These are phyloP conservation scores for Trypanosoma boissoni DNA, from an alignment of 208 protist genomes.

Conservation along the genomic window DNA sequence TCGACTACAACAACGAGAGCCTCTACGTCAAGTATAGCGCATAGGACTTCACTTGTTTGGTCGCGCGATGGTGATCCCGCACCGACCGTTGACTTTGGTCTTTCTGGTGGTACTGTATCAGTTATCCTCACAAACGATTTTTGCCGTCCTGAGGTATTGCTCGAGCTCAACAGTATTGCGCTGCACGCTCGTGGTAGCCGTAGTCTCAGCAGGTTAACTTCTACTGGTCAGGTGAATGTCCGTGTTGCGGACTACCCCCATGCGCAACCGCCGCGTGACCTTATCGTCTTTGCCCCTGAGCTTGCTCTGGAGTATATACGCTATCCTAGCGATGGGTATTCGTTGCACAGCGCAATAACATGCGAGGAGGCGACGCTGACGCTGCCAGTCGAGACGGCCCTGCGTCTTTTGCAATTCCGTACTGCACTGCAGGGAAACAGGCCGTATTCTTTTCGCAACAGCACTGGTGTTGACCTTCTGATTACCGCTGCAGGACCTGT, in stretches of 20 bases:
- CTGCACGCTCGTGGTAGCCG: conserved; percentile 26
- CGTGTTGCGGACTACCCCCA: conserved; percentile 31
- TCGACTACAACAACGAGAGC: neutral
- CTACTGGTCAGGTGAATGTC: conserved; percentile 13
- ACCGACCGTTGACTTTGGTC: conserved; percentile 29
- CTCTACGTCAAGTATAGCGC: neutral
- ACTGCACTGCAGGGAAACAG: conserved; percentile 21
- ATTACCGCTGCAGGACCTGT: conserved; percentile 19
- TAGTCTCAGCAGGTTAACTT: conserved; percentile 17
- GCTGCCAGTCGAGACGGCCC: conserved; percentile 25
- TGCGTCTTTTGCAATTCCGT: conserved; percentile 18
- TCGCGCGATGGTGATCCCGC: conserved; percentile 17
- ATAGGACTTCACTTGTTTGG: conserved; percentile 12
- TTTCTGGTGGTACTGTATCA: conserved; percentile 31
- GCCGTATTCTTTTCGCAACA: conserved; percentile 33
- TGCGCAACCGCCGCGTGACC: conserved; percentile 14
- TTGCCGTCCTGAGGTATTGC: conserved; percentile 28
- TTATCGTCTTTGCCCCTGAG: conserved; percentile 38
- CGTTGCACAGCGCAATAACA: conserved; percentile 22
- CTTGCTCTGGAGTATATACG: conserved; percentile 27
- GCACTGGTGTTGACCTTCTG: conserved; percentile 27
- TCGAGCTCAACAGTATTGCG: conserved; percentile 19
- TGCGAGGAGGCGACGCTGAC: conserved; percentile 31
- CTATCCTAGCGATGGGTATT: conserved; percentile 21
- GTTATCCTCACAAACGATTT: conserved; percentile 45